A percentile compares a stretch with the other conserved stretches of the same genome.
These are phyloP conservation scores for Thelonectria blattea DNA, from an alignment of 2,329 filamentous ascomycete genomes.

Conservation along the genomic window DNA sequence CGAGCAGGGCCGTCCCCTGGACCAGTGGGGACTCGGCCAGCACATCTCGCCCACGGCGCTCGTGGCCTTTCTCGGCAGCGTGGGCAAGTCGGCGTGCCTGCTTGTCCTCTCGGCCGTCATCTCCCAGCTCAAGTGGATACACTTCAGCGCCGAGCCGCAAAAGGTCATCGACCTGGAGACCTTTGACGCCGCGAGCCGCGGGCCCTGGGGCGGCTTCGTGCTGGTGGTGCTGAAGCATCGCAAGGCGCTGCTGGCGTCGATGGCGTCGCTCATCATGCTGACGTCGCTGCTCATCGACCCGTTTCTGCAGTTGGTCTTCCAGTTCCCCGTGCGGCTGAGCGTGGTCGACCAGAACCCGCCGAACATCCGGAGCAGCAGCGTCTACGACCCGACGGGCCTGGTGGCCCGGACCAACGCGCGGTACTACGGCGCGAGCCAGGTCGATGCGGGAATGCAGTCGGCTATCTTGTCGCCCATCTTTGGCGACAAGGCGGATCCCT, in stretches of 20 bases:
- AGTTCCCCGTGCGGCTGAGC: not conserved
- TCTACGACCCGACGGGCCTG: not conserved
- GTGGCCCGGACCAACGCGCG: not conserved
- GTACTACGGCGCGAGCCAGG: not conserved
- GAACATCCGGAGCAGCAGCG: not conserved
- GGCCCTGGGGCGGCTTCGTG: not conserved
- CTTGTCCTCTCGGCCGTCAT: not conserved
- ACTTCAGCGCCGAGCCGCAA: not conserved
- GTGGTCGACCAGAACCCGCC: not conserved
- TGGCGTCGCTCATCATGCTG: not conserved
- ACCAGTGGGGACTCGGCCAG: conserved; percentile 1
- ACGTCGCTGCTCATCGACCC: not conserved
- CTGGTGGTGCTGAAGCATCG: not conserved
- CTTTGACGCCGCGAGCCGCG: conserved; percentile 6
- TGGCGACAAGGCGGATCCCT: not conserved
- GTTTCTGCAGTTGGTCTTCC: conserved; percentile 2
- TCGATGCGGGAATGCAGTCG: not conserved
- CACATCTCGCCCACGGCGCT: not conserved
- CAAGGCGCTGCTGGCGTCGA: not conserved
- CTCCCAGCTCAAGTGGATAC: not conserved
- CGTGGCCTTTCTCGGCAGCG: not conserved
- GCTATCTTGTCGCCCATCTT: conserved; percentile 3
- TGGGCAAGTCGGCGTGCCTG: conserved; percentile 8
- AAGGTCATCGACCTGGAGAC: conserved; percentile 1
- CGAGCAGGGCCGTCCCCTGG: not conserved